phyloP scores from a whole-genome alignment of 2,329 filamentous ascomycete genomes.

The Polytolypa hystricis region DNA sequence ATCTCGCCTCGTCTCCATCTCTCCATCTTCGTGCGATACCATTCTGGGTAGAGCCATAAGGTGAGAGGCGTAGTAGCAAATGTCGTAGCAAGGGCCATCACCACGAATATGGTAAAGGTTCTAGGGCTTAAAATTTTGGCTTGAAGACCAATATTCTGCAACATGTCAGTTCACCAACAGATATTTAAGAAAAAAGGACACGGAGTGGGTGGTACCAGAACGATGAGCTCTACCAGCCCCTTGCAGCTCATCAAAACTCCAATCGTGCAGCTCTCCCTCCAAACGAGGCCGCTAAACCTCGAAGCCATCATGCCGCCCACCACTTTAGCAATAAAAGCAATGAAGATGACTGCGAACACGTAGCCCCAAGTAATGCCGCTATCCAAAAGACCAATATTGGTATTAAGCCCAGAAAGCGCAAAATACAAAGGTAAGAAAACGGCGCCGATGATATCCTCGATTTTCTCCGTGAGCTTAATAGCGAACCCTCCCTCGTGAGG shows the following conservation, averaged over 20 bases:
- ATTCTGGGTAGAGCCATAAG: conserved; percentile 60
- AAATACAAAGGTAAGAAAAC: conserved; percentile 88
- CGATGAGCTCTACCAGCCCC: conserved; percentile 85
- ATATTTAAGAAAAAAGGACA: neutral
- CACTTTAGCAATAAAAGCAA: conserved; percentile 80
- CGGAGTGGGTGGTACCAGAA: conserved; percentile 50
- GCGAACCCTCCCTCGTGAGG: conserved; percentile 53
- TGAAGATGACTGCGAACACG: conserved; percentile 67
- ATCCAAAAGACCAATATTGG: conserved; percentile 73
- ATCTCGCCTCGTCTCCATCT: conserved; percentile 76
- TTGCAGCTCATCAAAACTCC: conserved; percentile 94
- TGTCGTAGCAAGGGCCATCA: conserved; percentile 84
- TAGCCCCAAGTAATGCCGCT: conserved; percentile 80
- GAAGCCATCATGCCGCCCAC: conserved; percentile 72
- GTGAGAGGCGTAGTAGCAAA: conserved; percentile 73
- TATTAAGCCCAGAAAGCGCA: conserved; percentile 79
- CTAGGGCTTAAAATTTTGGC: conserved; percentile 67
- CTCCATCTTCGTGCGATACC: conserved; percentile 63
- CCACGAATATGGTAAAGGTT: conserved; percentile 88
- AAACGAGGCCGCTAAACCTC: conserved; percentile 62
- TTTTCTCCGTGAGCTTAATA: conserved; percentile 81
- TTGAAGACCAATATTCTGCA: conserved; percentile 66
- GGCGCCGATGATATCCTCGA: conserved; percentile 78
- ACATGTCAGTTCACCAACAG: neutral
- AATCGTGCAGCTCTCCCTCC: conserved; percentile 82